phyloP scores from a whole-genome alignment of 1,284 basidiomycete genomes.

The Apiotrichum domesticum region DNA sequence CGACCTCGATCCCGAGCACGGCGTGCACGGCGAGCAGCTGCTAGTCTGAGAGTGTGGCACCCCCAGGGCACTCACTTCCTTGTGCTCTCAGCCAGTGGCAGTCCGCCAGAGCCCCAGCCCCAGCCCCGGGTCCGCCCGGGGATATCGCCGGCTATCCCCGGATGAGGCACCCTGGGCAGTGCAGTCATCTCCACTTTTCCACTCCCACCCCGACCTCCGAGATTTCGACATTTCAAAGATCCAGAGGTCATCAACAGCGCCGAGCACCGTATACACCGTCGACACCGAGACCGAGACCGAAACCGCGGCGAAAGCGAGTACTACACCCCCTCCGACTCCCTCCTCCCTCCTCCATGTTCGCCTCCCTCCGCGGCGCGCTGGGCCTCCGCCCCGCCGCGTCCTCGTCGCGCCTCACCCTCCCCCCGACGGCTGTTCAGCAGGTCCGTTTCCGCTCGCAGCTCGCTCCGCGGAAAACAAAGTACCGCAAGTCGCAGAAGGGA shows the following conservation, averaged over 20 bases:
- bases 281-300: neutral
- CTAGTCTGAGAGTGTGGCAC: too few relatives aligned
- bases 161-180: neutral
- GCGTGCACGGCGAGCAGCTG: too few relatives aligned
- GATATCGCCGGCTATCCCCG: neutral
- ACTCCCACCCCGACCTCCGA: neutral
- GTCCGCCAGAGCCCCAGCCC: too few relatives aligned
- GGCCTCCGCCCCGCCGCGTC: constrained; percentile 12
- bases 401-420: constrained; percentile 4
- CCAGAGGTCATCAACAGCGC: too few relatives aligned
- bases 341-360: constrained; percentile 1
- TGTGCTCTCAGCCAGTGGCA: too few relatives aligned
- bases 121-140: neutral
- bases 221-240: too few relatives aligned
- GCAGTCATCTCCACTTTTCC: neutral
- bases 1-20: too few relatives aligned
- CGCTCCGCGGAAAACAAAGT: constrained; percentile 73
- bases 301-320: too few relatives aligned
- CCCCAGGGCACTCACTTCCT: too few relatives aligned
- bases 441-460: constrained; percentile 56
- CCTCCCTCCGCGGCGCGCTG: constrained; percentile 1
- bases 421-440: constrained; percentile 19
- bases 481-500: constrained; percentile 82
- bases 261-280: neutral
- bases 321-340: too few relatives aligned